Evolutionary conservation across 495 filamentous ascomycete genomes (phyloP).

Genomic region (Pseudevernia furfuracea): DNA sequence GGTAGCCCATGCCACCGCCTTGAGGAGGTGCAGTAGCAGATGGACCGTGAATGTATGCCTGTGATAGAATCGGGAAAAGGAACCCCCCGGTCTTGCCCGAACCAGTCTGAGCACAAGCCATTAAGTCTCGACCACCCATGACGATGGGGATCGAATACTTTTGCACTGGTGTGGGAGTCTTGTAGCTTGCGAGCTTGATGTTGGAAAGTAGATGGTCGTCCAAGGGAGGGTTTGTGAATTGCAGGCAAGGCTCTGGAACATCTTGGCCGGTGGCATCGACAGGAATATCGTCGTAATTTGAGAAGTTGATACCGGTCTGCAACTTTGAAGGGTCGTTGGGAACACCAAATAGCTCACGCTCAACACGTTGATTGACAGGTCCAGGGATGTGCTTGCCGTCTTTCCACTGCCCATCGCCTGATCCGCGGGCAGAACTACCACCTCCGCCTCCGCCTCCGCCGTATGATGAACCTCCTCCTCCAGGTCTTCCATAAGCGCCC

Average conservation of each 20-base stretch:
- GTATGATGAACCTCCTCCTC: constrained; percentile 35
- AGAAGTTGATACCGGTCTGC: constrained; percentile 96
- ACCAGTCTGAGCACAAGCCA: constrained; percentile 99
- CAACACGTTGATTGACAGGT: constrained; percentile 74
- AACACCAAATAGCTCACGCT: constrained; percentile 92
- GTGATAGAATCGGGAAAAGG: constrained; percentile 94
- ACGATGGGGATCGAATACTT: constrained; percentile 98
- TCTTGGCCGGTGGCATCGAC: constrained; percentile 93
- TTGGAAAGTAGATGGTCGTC: constrained; percentile 86
- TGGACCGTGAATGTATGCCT: constrained; percentile 85
- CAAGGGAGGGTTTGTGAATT: constrained; percentile 88
- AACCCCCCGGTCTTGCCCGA: constrained; percentile 99
- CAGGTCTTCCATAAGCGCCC: constrained; percentile 60
- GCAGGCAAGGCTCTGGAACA: constrained; percentile 82
- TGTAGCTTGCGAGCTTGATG: constrained; percentile 89
- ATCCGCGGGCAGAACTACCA: constrained; percentile 54
- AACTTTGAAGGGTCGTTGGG: constrained; percentile 91
- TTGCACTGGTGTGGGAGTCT: constrained; percentile 89
- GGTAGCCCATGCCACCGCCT: constrained; percentile 63
- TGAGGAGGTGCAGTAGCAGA: constrained; percentile 52
- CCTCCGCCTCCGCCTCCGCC: constrained; percentile 43
- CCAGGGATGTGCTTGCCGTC: constrained; percentile 95
- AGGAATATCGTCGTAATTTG: constrained; percentile 99
- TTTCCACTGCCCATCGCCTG: constrained; percentile 89
- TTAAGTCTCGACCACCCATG: constrained; percentile 90